Conservation (phyloP, 2,329 filamentous ascomycete species). For the Byssoonygena ceratinophila region DNA sequence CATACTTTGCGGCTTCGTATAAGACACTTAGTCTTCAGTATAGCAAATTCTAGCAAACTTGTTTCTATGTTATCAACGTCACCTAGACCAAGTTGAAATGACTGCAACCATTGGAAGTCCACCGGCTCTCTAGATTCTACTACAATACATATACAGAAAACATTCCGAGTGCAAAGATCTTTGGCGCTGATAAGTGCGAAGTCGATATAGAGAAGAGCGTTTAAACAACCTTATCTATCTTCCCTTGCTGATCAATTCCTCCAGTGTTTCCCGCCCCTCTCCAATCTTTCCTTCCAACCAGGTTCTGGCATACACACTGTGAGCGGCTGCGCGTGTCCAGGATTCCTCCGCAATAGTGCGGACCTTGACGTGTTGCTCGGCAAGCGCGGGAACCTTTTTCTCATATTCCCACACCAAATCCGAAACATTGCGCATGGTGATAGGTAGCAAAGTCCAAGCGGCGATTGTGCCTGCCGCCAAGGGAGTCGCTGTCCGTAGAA, state of each 20-base stretch:
- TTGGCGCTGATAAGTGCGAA: neutral
- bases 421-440: constrained; percentile 81
- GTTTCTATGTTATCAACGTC: too few relatives aligned
- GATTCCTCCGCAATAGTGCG: constrained; percentile 59
- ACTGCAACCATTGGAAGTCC: neutral
- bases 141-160: constrained; percentile 13
- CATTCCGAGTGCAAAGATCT: neutral
- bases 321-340: constrained; percentile 62
- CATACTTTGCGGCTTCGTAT: neutral
- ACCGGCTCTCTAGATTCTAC: constrained; percentile 1
- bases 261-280: constrained; percentile 62
- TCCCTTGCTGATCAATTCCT: constrained; percentile 86
- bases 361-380: constrained; percentile 65
- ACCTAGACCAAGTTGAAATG: neutral
- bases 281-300: constrained; percentile 74
- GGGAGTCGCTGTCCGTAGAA: constrained; percentile 67
- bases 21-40: too few relatives aligned
- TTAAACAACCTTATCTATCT: constrained; percentile 40
- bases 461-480: constrained; percentile 70
- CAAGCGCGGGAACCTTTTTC: constrained; percentile 71
- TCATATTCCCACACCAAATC: constrained; percentile 88
- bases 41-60: too few relatives aligned
- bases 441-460: constrained; percentile 72
- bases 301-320: constrained; percentile 57
- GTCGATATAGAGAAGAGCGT: neutral